Evolutionary conservation across 2,329 filamentous ascomycete genomes (phyloP), one percentile per base, ranked within the genome.

Genomic region (Xylariomycetidae sp.): DNA sequence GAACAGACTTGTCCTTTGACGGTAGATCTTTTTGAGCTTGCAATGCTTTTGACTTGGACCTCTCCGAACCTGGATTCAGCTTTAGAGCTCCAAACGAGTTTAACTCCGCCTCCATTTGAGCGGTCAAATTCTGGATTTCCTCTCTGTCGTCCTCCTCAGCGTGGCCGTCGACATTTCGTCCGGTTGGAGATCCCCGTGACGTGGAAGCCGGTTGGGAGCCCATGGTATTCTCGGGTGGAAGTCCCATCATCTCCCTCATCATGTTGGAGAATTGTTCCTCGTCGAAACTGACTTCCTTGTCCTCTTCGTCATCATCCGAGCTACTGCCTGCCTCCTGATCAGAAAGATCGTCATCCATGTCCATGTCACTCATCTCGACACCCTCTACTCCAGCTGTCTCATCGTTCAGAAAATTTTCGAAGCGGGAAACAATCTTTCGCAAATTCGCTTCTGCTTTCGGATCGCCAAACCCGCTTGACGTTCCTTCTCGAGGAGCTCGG

Each of bases 231-330:
- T 47, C 52, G 0, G 60, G 47, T 16, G 70, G 67, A 27, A 80
- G 68, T 1, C 85, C 86, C 82, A 92, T 89, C 81, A 94, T 89
- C 53, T 94, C 85, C 40, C 80, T 78, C 87, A 98, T 95, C 73
- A 95, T 88, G 33, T 69, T 76, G 7, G 83, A 73, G 47, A 96
- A 95, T 34, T 90, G 83, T 22, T 81, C 77, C 57, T 97, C 89
- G 44, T 94, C 80, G 46, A 94, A 90, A 36, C 80, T 83, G 5
- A 85, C 77, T 28, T 84, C 82, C 46, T 82, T 82, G 43, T 88
- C 83, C 50, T 88, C 84, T 14, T 74, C 76, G 15, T 81, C 77
- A 31, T 65, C 70, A 4, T 62, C 63, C 4, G 80, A 75, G 37
- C 72, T 75, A 29, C 65, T 70, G 4, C 61, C 64, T 3, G 72